Base-by-base conservation (phyloP, 177 flowering plant species). In the Vitis hybrid region DNA sequence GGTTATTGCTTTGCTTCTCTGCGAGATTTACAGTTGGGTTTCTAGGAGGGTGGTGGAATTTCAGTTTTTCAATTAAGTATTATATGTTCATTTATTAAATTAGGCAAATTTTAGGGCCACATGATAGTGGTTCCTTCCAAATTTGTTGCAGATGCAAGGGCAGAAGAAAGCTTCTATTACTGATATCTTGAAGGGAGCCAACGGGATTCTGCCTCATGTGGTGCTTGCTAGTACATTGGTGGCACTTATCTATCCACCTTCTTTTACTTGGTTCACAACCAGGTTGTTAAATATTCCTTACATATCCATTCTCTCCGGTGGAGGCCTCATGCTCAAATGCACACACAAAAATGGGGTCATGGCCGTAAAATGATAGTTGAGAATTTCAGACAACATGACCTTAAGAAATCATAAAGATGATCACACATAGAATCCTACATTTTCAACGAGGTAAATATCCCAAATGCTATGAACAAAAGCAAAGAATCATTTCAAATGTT, bases 261-360 rank as follows among this genome's bases (percentile, higher is more conserved):
- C 99, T 72, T 95, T 95, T 82, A 87, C 96, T 66, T 94, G 99
- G 99, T 94, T 91, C 79, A 94, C 98, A 62, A 91, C 66, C 90
- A 94, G 94, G 99, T 94, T 52, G 57, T 60, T 56, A 21, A 55
- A 69, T 51, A 34, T 66, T 67, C 50, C 64, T 61, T 64, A 64
- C 18, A 26, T 62, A 18, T 40, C 8, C 45, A 40, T 40, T 40
- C 45, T 0, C 45, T 6, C 45, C 45, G 45, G 45, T 40, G 45
- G 45, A 5, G 45, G 45, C 8, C 45, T 40, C 45, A 40, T 40
- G 8, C 45, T 40, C 45, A 40, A 40, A 13, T 13, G 7, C 7
- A 54, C 17, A 6, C 56, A 14, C 56, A 54, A 54, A 13, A 54
- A 15, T 54, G 56, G 56, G 12, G 56, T 17, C 56, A 54, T 12